These are phyloP conservation scores for Candida frijolesensis DNA, from an alignment of 1,139 yeast species.

Conservation along the genomic window DNA sequence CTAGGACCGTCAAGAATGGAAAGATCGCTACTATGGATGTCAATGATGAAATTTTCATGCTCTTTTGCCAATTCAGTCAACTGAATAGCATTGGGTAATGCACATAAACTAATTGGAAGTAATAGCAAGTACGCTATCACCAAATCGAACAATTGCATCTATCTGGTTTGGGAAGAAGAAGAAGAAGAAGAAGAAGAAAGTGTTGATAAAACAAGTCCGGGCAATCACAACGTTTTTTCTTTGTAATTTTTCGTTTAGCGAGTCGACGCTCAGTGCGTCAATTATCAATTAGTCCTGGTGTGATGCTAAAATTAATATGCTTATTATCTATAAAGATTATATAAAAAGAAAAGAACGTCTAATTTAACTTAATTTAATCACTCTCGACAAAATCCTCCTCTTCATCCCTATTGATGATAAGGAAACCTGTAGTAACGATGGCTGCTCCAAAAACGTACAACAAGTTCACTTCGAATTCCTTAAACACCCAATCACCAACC, in stretches of 20 bases:
- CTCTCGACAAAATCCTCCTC: constrained; percentile 51
- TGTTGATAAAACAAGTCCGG: neutral
- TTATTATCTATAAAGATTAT: neutral
- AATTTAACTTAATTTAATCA: constrained; percentile 7
- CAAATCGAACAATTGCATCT: constrained; percentile 2
- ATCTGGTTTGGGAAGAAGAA: neutral
- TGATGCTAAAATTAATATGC: neutral
- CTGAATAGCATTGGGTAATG: constrained; percentile 1
- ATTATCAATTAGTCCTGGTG: neutral
- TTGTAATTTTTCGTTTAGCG: neutral
- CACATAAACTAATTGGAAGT: constrained; percentile 5
- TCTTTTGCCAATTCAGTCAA: constrained; percentile 8
- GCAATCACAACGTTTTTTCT: neutral
- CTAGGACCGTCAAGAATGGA: constrained; percentile 35
- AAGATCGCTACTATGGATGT: constrained; percentile 32
- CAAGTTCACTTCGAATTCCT: constrained; percentile 60
- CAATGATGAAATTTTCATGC: constrained; percentile 22
- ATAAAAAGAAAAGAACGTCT: neutral
- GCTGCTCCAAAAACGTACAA: constrained; percentile 78
- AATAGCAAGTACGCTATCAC: constrained; percentile 2
- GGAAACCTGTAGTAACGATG: constrained; percentile 78
- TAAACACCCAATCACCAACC: constrained; percentile 82
- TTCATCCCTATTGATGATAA: constrained; percentile 79
- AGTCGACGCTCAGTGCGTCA: too few species aligned
- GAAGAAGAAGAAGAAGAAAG: too few species aligned